These are phyloP conservation scores for Cyberlindnera suaveolens DNA, from an alignment of 805 yeast genomes.

Conservation along the genomic window DNA sequence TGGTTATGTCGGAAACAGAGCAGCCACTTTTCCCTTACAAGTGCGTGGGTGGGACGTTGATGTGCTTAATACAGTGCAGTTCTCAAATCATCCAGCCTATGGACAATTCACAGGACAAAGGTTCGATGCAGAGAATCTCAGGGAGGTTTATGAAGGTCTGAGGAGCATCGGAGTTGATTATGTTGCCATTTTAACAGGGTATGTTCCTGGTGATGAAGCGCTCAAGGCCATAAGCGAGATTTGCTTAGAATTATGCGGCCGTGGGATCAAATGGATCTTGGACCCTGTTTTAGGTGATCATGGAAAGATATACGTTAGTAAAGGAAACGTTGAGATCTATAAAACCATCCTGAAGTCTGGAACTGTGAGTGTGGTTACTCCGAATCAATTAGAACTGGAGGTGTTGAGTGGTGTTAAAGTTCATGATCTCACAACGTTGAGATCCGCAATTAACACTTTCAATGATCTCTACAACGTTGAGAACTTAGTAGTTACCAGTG, in stretches of 20 bases:
- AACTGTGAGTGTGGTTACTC: conserved; percentile 49
- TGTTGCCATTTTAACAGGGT: conserved; percentile 73
- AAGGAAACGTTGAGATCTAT: conserved; percentile 47
- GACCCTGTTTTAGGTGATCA: conserved; percentile 95
- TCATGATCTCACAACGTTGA: conserved; percentile 30
- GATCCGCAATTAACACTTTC: conserved; percentile 35
- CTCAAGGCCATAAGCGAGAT: conserved; percentile 44
- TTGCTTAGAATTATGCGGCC: conserved; percentile 24
- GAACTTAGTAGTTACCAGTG: conserved; percentile 56
- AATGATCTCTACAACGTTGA: conserved; percentile 37
- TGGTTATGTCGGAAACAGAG: conserved; percentile 92
- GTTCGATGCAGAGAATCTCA: conserved; percentile 39
- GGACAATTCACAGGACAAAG: conserved; percentile 57
- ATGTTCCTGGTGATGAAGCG: conserved; percentile 58
- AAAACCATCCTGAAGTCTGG: conserved; percentile 38
- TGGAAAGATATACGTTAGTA: conserved; percentile 71
- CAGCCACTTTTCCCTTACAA: conserved; percentile 87
- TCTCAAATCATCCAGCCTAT: conserved; percentile 91
- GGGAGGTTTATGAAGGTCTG: conserved; percentile 51
- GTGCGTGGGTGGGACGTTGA: conserved; percentile 90
- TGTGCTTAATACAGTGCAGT: conserved; percentile 78
- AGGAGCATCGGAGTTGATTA: conserved; percentile 42
- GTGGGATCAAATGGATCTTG: conserved; percentile 49
- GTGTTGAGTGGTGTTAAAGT: conserved; percentile 44
- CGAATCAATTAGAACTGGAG: conserved; percentile 75